Base-by-base conservation (phyloP, 2,329 filamentous ascomycete species). In the Cladosporium sp. region DNA sequence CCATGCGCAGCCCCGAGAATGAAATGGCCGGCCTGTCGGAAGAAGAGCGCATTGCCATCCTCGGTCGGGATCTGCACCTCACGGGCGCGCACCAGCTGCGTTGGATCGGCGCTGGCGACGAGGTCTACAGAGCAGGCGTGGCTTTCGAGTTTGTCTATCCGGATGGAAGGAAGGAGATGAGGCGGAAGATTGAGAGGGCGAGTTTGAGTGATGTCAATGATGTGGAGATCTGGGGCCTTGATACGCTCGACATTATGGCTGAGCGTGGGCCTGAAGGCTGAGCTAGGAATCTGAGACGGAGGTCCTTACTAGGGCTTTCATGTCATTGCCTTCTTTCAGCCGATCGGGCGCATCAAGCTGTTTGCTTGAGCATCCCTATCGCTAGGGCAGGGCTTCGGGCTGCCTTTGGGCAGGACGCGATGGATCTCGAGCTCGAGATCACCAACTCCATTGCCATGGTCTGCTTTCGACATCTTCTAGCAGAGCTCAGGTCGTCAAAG, bases 211-310 rank as follows among this genome's bases (percentile, higher is more conserved):
- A 65, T 36, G 70, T 73, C 1, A 62, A 65, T 41, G 58, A 71
- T 52, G 61, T 72, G 20, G 72, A 73, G 49, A 73, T 77, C 39
- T 76, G 71, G 71, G 65, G 67, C 1, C 55, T 74, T 64, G 74
- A 77, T 54, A 59, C 17, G 37, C 47, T 67, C 36, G 64, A 67
- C 44, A 50, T 69, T 22, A 51, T 47, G 49, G 42, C 44, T 12
- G 44, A 48, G n/a, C 8, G 13, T 1, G 30, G 18, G 11, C 15
- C 17, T 4, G 37, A 8, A 20, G 37, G 37, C 8, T 39, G 37
- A 39, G 17, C n/a, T 4, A 8, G 15, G 32, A 27, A 27, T 27
- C 22, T 4, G 22, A 9, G 9, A 27, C 9, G 22, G 22, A 9
- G 4, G 22, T 27, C 22, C 22, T 27, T 27, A 5, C 9, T 4